Base-by-base conservation (phyloP, 805 yeast species). In the Saccharomyces kudriavzevii region DNA sequence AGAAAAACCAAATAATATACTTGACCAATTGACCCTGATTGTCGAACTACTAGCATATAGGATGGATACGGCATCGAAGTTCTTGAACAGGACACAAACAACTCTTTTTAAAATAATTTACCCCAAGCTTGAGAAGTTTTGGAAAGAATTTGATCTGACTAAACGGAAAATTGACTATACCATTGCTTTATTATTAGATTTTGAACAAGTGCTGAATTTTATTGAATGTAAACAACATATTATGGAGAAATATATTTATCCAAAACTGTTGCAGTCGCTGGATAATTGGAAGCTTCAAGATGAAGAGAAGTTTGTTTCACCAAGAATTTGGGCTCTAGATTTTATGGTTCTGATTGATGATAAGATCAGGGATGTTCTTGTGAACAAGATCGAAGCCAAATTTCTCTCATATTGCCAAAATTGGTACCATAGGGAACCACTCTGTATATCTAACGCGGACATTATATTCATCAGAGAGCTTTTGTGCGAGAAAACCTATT, bases 201-300 rank as follows among this genome's bases (percentile, higher is more conserved):
- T 57, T 47, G 64, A 62, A 43, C 43, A 55, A 2, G 48, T 63
- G 1, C 35, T 66, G n/a, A 54, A 51, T 22, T 65, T 58, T 48
- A 60, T 62, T 17, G 54, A 51, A 28, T 55, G 60, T 48, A 54
- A 49, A 17, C 59, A 67, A 3, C 61, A 62, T 46, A 50, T 79
- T 13, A 48, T 70, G 3, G 52, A 60, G 5, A 61, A 60, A 2
- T 62, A 66, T 4, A 60, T 82, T 1, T 50, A 67, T 0, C 80
- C 81, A 0, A 71, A 68, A 31, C 61, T 82, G 3, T 43, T 59
- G 0, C 24, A 55, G 2, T 70, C 67, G 0, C 63, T 80, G 5
- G 54, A 62, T 3, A 56, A 58, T 0, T 78, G 82, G 82, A 57
- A 66, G 8, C 35, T 56, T 35, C 10, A 35, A 17, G 43, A 40